Conservation (phyloP, 2,329 filamentous ascomycete genomes). For the Monilinia polystroma region DNA sequence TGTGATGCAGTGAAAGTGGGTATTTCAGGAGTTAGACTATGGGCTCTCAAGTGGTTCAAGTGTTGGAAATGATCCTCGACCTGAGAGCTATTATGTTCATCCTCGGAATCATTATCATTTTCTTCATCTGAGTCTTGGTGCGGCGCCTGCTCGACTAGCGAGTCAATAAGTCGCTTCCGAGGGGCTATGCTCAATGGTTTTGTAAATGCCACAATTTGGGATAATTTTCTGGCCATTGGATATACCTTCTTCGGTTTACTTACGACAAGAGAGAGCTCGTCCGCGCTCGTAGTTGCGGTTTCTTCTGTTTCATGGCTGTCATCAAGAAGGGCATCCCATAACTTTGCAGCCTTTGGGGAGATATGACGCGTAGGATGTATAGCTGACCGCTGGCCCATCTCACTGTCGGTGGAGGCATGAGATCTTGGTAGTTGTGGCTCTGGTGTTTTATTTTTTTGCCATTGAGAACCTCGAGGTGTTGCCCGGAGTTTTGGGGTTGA, state of each 20-base stretch:
- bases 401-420: neutral
- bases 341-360: constrained; percentile 34
- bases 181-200: constrained; percentile 28
- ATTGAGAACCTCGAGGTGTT: neutral
- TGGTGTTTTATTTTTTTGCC: constrained; percentile 1
- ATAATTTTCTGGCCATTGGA: constrained; percentile 20
- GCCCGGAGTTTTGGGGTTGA: neutral
- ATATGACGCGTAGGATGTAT: neutral
- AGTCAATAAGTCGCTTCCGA: constrained; percentile 40
- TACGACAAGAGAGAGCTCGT: constrained; percentile 18
- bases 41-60: constrained; percentile 23
- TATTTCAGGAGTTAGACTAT: constrained; percentile 28
- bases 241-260: constrained; percentile 3
- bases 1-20: constrained; percentile 16
- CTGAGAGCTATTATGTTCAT: constrained; percentile 24
- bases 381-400: neutral
- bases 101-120: constrained; percentile 22
- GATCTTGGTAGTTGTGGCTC: neutral
- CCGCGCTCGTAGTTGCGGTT: neutral
- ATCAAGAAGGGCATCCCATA: constrained; percentile 29
- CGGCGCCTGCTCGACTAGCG: constrained; percentile 37
- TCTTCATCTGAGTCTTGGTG: constrained; percentile 23
- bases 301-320: neutral
- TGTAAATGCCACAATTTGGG: constrained; percentile 25
- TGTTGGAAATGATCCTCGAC: constrained; percentile 16